Evolutionary conservation across 495 filamentous ascomycete genomes (phyloP).

Genomic region (Cudoniella acicularis): DNA sequence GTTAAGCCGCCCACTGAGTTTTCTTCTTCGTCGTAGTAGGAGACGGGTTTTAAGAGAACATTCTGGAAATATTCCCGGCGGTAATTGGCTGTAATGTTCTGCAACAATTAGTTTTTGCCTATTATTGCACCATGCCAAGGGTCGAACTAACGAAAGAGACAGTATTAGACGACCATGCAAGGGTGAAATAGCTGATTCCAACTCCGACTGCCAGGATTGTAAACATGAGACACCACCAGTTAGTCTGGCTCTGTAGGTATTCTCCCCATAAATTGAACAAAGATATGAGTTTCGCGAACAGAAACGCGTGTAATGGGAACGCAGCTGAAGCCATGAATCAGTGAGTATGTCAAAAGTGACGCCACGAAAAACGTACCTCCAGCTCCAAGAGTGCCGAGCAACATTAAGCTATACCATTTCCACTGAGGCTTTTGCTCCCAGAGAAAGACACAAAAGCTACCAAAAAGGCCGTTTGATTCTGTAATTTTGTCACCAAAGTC

Average conservation of each 20-base stretch:
- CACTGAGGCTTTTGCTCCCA: conserved; percentile 17
- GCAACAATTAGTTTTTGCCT: background rate
- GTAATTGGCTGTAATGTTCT: conserved; percentile 42
- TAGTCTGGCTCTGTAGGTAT: conserved; percentile 37
- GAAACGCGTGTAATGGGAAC: conserved; percentile 44
- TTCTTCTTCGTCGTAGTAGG: conserved; percentile 54
- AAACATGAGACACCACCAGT: conserved; percentile 62
- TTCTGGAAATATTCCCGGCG: conserved; percentile 58
- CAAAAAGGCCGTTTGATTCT: background rate
- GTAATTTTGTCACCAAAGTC: conserved; percentile 29
- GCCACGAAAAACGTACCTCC: conserved; percentile 47
- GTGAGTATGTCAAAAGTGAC: no score
- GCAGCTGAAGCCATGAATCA: conserved; percentile 29
- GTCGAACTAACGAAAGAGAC: conserved; percentile 36
- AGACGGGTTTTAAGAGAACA: conserved; percentile 50
- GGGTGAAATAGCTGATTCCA: conserved; percentile 33
- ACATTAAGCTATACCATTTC: conserved; percentile 36
- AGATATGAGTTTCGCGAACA: conserved; percentile 47
- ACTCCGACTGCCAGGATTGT: conserved; percentile 42
- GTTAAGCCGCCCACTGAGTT: conserved; percentile 61
- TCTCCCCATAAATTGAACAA: conserved; percentile 44
- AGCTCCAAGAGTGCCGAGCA: conserved; percentile 44
- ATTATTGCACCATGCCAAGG: conserved; percentile 10
- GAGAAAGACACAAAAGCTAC: conserved; percentile 19
- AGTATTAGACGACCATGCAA: conserved; percentile 31